Conservation (phyloP, 768 basidiomycete species). For the Chiua virens region DNA sequence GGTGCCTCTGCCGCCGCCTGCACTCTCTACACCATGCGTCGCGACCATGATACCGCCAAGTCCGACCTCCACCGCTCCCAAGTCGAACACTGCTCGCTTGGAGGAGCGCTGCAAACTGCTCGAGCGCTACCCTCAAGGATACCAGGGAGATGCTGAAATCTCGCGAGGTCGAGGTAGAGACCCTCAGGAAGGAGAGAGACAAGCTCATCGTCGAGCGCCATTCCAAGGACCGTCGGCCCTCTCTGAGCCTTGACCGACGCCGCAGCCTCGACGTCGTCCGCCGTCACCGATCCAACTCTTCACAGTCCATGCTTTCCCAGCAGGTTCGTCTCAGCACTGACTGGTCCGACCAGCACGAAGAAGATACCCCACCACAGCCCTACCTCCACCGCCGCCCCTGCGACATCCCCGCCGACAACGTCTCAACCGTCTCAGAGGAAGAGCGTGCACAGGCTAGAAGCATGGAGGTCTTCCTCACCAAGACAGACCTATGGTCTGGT, state of each 20-base stretch:
- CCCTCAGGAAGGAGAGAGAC: constrained; percentile 43
- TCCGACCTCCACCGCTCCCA: constrained; percentile 55
- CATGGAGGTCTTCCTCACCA: constrained; percentile 68
- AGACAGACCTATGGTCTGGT: constrained; percentile 73
- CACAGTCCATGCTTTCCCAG: constrained; percentile 30
- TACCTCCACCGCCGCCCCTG: constrained; percentile 11
- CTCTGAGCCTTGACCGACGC: constrained; percentile 25
- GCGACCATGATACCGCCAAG: constrained; percentile 57
- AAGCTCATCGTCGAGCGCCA: constrained; percentile 24
- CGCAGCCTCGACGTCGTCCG: constrained; percentile 30
- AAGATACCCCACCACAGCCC: constrained; percentile 10
- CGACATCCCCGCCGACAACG: constrained; percentile 19
- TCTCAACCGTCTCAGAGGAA: constrained; percentile 45
- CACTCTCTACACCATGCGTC: constrained; percentile 42
- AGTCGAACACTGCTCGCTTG: constrained; percentile 51
- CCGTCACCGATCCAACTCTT: constrained; percentile 31
- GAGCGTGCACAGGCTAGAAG: constrained; percentile 57
- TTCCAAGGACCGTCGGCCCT: constrained; percentile 17
- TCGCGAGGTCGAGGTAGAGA: constrained; percentile 62
- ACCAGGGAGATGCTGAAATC: constrained; percentile 57
- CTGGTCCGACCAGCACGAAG: constrained; percentile 30
- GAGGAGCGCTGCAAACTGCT: constrained; percentile 64
- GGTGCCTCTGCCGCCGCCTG: constrained; percentile 44
- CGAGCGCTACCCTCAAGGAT: constrained; percentile 63
- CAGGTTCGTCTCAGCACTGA: constrained; percentile 33